These are phyloP conservation scores for Suhomyces guaymorum DNA, from an alignment of 1,139 yeast genomes.

Conservation along the genomic window DNA sequence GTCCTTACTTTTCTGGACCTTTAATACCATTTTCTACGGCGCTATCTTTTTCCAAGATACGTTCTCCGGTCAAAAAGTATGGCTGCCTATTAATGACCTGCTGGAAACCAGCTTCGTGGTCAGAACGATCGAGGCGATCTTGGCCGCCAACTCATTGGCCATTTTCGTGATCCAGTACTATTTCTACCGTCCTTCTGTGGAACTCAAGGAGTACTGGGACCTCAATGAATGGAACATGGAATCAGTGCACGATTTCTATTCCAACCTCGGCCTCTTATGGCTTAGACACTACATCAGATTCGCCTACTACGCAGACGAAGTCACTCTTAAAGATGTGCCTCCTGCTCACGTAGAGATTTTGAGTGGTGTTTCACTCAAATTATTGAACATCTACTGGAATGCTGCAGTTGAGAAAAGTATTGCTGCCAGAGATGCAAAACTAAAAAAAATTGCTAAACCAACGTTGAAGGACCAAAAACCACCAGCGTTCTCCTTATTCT, in stretches of 20 bases:
- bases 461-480: conserved; percentile 18
- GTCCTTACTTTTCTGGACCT: conserved; percentile 42
- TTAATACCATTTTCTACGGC: conserved; percentile 21
- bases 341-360: conserved; percentile 22
- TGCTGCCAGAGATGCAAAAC: conserved; percentile 13
- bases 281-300: conserved; percentile 23
- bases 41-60: conserved; percentile 29
- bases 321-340: conserved; percentile 28
- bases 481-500: conserved; percentile 17
- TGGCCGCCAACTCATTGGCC: conserved; percentile 28
- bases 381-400: conserved; percentile 25
- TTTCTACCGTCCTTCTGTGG: conserved; percentile 46
- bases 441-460: conserved; percentile 14
- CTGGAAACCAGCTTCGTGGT: conserved; percentile 17
- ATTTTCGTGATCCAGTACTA: conserved; percentile 41
- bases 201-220: conserved; percentile 40
- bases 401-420: conserved; percentile 21
- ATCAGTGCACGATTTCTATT: conserved; percentile 26
- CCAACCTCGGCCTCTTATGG: conserved; percentile 26
- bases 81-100: conserved; percentile 23
- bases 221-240: conserved; percentile 33
- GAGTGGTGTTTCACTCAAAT: conserved; percentile 22
- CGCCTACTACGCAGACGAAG: conserved; percentile 23
- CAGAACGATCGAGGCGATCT: conserved; percentile 17
- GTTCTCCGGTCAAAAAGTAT: conserved; percentile 31